Base-by-base conservation (phyloP, 768 basidiomycete species). In the Termitomyces sp. region DNA sequence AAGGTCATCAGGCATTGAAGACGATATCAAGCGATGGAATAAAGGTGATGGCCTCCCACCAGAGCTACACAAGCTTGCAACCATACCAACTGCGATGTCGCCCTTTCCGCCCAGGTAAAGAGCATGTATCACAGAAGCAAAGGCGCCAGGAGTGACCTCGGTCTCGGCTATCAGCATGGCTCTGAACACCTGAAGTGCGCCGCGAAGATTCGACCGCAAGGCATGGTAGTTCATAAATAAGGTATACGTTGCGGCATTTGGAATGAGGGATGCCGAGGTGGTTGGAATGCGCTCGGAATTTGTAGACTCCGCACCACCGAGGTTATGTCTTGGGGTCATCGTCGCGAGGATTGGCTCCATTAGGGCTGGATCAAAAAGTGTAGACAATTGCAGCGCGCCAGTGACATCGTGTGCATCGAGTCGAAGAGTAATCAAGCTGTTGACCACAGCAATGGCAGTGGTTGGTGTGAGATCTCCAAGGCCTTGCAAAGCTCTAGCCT, bases 371-470 rank as follows among this genome's bases (percentile, higher is more conserved):
- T 75, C 65, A 75, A 87, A 85, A 47, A 78, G 64, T 12, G 77
- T 74, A 25, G 89, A 68, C 25, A 86, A 68, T 52, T 72, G 74
- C 21, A 77, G 60, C 5, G 81, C 79, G 23, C 74, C 75, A 38
- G 67, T 42, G 51, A 82, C 56, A 70, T 91, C 83, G 63, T 74
- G 69, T 31, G 72, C 66, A 64, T 86, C 85, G 40, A 92, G 66
- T 44, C 80, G 76, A 40, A 85, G 76, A 59, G 82, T 82, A 43
- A 90, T 75, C n/a, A 92, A 72, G 58, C 78, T 78, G 76, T 92
- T 92, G 67, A 92, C 66, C n/a, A 84, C 76, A 29, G 70, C 68
- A n/a, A 83, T 81, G 40, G 81, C 77, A 1, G 71, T 69, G 3
- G 60, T 68, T 14, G 62, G 63, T 58, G 74, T 71, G 57, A 85